Evolutionary conservation across 164 flowering plant species (phyloP).

Genomic region (Santalum album): DNA sequence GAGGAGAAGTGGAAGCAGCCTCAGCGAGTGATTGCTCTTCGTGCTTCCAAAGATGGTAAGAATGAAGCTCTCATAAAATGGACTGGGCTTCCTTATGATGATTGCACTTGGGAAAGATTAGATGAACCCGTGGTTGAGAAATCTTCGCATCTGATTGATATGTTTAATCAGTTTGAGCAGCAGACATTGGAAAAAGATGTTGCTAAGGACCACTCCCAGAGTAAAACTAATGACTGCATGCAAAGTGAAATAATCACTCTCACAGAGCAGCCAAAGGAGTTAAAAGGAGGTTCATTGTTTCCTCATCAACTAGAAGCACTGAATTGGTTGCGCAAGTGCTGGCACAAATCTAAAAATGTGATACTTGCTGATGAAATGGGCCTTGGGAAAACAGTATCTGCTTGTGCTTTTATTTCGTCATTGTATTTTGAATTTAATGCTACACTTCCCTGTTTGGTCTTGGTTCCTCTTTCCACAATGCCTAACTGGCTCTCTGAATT

Average conservation of each 20-base stretch:
- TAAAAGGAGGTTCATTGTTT: constrained; percentile 82
- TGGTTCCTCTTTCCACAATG: constrained; percentile 99
- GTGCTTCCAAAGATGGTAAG: constrained; percentile 36
- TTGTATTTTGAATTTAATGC: constrained; percentile 74
- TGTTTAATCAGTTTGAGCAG: constrained; percentile 53
- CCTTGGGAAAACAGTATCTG: constrained; percentile 96
- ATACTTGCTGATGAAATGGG: constrained; percentile 99
- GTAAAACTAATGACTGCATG: constrained; percentile 20
- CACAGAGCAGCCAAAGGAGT: constrained; percentile 79
- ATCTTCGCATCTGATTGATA: constrained; percentile 41
- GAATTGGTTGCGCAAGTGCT: constrained; percentile 95
- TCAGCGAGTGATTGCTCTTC: constrained; percentile 70
- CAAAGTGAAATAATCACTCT: constrained; percentile 56
- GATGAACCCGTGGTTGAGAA: constrained; percentile 59
- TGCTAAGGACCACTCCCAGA: constrained; percentile 17
- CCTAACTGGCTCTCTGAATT: constrained; percentile 98
- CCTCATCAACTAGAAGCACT: constrained; percentile 98
- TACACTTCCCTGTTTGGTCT: constrained; percentile 70
- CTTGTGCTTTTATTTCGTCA: constrained; percentile 88
- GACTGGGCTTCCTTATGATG: constrained; percentile 90
- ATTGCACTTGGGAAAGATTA: constrained; percentile 93
- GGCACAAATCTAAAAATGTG: constrained; percentile 86
- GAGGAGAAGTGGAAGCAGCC: constrained; percentile 89
- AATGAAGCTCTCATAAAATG: constrained; percentile 79
- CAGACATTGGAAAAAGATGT: constrained; percentile 50